Evolutionary conservation across 495 filamentous ascomycete genomes (phyloP).

Genomic region (Penicillium antarcticum): DNA sequence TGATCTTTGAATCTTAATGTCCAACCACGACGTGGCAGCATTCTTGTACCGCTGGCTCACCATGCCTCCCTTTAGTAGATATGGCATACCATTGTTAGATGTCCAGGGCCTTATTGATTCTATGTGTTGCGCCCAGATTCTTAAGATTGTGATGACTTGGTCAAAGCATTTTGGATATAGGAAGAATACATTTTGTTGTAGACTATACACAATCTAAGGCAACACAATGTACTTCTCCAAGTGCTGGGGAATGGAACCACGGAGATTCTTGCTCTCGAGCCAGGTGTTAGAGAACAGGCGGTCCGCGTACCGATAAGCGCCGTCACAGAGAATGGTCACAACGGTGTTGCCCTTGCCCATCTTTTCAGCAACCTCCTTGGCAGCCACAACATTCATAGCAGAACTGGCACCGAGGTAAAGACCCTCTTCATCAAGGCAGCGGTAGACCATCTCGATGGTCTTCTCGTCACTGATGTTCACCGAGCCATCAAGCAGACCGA

Average conservation of each 20-base stretch:
- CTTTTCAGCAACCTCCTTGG: constrained; percentile 89
- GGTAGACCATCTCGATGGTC: constrained; percentile 96
- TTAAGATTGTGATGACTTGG: too few relatives aligned
- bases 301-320: constrained; percentile 94
- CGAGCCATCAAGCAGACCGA: constrained; percentile 82
- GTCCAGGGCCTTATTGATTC: too few relatives aligned
- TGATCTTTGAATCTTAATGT: too few relatives aligned
- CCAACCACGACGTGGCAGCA: too few relatives aligned
- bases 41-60: too few relatives aligned
- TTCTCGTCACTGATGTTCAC: constrained; percentile 86
- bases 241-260: constrained; percentile 78
- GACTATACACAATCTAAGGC: constrained; percentile 45
- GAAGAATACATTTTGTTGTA: constrained; percentile 14
- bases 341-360: constrained; percentile 86
- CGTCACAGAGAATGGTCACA: constrained; percentile 91
- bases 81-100: too few relatives aligned
- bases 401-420: constrained; percentile 94
- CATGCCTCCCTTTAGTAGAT: too few relatives aligned
- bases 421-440: constrained; percentile 94
- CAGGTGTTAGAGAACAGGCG: constrained; percentile 86
- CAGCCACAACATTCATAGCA: constrained; percentile 90
- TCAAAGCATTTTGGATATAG: too few relatives aligned
- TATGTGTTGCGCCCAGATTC: too few relatives aligned
- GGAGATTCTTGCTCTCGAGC: constrained; percentile 79
- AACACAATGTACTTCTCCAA: constrained; percentile 91